Percentiles rank a stretch among this genome's conserved stretches.
phyloP scores from a whole-genome alignment of 2,329 filamentous ascomycete genomes.

The Epichloe brachyelytri region DNA sequence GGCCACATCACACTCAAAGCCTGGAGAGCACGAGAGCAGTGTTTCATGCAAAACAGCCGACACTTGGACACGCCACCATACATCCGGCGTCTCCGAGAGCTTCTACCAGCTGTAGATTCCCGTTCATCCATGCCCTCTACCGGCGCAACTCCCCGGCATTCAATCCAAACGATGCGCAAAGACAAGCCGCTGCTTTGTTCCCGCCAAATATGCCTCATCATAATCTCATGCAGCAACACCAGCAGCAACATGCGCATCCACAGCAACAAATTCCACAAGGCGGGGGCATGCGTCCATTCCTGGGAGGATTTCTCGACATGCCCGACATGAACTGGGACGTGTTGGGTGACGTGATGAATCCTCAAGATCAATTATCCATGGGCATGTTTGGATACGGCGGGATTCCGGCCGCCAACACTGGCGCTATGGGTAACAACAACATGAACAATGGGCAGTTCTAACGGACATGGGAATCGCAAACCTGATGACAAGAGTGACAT shows the following conservation, averaged over 20 bases:
- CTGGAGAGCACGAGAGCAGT: constrained; percentile 37
- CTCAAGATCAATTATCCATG: constrained; percentile 16
- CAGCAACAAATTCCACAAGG: constrained; percentile 7
- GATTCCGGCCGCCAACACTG: constrained; percentile 11
- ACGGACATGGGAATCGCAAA: background rate
- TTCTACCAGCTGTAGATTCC: constrained; percentile 27
- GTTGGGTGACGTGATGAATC: constrained; percentile 21
- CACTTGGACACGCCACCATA: constrained; percentile 30
- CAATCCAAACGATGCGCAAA: background rate
- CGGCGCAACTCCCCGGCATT: background rate
- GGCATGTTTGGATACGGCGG: constrained; percentile 20
- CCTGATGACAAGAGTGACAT: background rate
- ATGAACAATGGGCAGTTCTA: constrained; percentile 4
- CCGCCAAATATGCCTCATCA: background rate
- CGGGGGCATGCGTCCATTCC: constrained; percentile 28
- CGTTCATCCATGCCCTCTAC: constrained; percentile 18
- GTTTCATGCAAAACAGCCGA: constrained; percentile 24
- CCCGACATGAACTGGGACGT: constrained; percentile 33
- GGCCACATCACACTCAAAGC: constrained; percentile 37
- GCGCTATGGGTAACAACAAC: constrained; percentile 2
- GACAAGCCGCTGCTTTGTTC: background rate
- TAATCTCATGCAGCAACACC: constrained; percentile 3
- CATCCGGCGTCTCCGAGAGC: constrained; percentile 30
- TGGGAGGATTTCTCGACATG: constrained; percentile 31
- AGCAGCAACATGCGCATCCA: background rate